Conservation (phyloP, 768 basidiomycete species). For the Mycena maculata region DNA sequence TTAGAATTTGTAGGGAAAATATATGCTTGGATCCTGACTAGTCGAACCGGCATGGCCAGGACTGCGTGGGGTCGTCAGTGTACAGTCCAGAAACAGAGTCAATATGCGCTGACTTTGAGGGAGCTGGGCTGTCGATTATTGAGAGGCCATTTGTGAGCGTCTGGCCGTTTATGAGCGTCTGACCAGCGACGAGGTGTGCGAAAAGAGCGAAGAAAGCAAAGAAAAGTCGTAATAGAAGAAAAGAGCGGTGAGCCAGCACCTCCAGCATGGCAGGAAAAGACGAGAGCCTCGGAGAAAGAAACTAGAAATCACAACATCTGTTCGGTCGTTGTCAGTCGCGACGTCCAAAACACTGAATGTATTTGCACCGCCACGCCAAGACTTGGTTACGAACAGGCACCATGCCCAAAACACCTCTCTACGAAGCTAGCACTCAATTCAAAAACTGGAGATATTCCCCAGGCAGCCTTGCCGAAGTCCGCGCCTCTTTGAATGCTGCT, state of each 20-base stretch:
- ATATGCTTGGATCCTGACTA: conserved; percentile 37
- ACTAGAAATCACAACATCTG: too few species aligned
- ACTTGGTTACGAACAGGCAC: too few species aligned
- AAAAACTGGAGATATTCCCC: conserved; percentile 91
- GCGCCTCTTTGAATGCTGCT: conserved; percentile 75
- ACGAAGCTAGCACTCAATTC: conserved; percentile 84
- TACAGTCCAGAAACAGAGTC: conserved; percentile 7
- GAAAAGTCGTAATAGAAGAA: conserved; percentile 13
- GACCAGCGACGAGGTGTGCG: conserved; percentile 31
- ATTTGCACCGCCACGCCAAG: too few species aligned
- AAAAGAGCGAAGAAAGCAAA: conserved; percentile 27
- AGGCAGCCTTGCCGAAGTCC: conserved; percentile 67
- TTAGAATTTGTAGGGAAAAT: conserved; percentile 37
- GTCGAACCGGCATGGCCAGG: conserved; percentile 41
- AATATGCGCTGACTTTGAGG: conserved; percentile 42
- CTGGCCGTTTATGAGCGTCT: conserved; percentile 45
- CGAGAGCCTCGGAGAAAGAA: conserved; percentile 8
- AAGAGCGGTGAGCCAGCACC: conserved; percentile 34
- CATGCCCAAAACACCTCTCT: conserved; percentile 59
- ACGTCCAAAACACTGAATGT: too few species aligned
- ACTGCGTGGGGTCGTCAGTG: conserved; percentile 26
- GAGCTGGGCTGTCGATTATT: conserved; percentile 49
- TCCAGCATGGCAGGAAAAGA: conserved; percentile 24
- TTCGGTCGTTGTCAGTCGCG: too few species aligned
- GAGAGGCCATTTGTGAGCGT: conserved; percentile 50